Evolutionary conservation across 2,329 filamentous ascomycete species (phyloP), one percentile per base, ranked within the genome.

Genomic region (Zymoseptoria pseudotritici): DNA sequence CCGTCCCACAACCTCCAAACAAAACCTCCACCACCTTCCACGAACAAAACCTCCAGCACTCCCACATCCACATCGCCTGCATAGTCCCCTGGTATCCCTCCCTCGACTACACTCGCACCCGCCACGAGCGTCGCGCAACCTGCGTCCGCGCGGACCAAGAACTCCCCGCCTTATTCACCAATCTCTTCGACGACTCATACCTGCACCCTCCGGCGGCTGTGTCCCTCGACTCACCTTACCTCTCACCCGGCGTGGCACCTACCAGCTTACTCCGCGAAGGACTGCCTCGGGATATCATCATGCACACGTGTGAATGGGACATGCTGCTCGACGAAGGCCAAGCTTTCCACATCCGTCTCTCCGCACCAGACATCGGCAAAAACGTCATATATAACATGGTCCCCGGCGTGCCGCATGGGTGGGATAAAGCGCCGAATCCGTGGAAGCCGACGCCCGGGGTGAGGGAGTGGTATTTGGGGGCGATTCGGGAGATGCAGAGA

Each of bases 341-440:
- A 61, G 76, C 78, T 4, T 86, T 91, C 63, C 80, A 83, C 10
- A 78, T 84, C 56, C 78, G 86, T 20, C 71, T 91, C 21, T 22
- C 21, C 21, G 8, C 59, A 20, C 62, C 63, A 21, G 67, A 67
- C 8, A 64, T 72, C 31, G 76, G 76, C 22, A 87, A 86, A 73
- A 77, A 78, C 7, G 81, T 88, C 1, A 74, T 77, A 56, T 86
- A 85, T 65, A 80, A 79, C 24, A 81, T 85, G 73, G 79, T 88
- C 2, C 74, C 77, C 3, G 82, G 78, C 2, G 84, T 85, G 21
- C 79, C 80, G 26, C 86, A 88, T 68, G 85, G 80, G 0, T 88
- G 86, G 80, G 86, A 88, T 67, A 88, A 88, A 73, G 81, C 81
- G 26, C 84, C 85, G 0, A 86, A 86, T 67, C 84, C 83, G 4